Evolutionary conservation across 1,139 yeast genomes (phyloP), one percentile per base, ranked within the genome.

Genomic region (Taphrina deformans): DNA sequence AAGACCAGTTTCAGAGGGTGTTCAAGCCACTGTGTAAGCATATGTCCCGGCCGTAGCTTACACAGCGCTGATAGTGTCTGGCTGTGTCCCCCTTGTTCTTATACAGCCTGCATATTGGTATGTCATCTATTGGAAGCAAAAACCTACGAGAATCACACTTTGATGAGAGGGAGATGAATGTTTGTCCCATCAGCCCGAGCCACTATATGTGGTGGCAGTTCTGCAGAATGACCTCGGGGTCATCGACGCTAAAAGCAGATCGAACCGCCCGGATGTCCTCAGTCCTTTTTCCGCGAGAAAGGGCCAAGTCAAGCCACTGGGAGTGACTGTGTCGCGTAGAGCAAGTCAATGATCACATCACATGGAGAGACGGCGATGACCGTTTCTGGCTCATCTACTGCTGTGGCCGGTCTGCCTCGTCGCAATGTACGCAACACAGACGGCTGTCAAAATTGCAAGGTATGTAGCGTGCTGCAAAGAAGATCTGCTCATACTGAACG

Each of bases 391-490:
- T n/a, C 41, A 14, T n/a, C 41, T 38, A 18, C 41, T 12, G 41
- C 18, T 3, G 41, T 5, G n/a, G 41, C 41, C 2, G 41, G 7
- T 1, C 2, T 38, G 41, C 41, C 41, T 38, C 41, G 41, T 2
- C 41, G 41, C 41, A 38, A 38, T 38, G 23, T 38, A 1, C 41
- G 58, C 21, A 38, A 24, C 14, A 38, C 63, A 23, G 63, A 59
- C 27, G 63, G 63, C 14, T 59, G 63, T 27, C 63, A 59, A 26
- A 59, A 48, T 38, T 59, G 63, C 51, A 59, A 59, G 27, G 55
- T 50, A 16, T 9, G 33, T 29, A 16, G n/a, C 16, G 35, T 21
- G 53, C 33, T 48, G 14, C 2, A 48, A 10, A 24, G 53, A 5
- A 16, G 18, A 12, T 10, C n/a, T 12, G 3, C 35, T 27, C 27